Base-by-base conservation (phyloP, 2,329 filamentous ascomycete species). In the Fusarium newnesense region DNA sequence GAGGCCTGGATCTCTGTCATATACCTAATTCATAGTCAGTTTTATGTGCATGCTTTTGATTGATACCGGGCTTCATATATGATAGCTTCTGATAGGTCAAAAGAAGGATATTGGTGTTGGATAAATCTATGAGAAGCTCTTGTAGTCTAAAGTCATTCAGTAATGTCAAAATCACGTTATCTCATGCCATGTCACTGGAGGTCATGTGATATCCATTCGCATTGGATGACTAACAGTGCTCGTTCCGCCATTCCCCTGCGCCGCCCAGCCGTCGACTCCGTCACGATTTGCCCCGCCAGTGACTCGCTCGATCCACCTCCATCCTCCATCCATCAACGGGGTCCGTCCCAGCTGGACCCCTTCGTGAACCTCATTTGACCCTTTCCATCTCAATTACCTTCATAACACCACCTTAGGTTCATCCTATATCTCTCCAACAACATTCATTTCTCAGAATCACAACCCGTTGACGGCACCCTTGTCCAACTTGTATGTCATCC, bases 281-380 rank as follows among this genome's bases (percentile, higher is more conserved):
- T 81, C 78, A 79, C 79, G 72, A 81, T 79, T 79, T 80, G 81
- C 80, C 80, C 81, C 81, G 79, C 80, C 71, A 75, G 77, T 80
- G 79, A 82, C 80, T 81, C 79, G 72, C 69, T 78, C 74, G 69
- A 77, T 78, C 70, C 76, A 75, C 72, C 74, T 76, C 72, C 75
- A 72, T 75, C 72, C 73, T 76, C 72, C 77, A 77, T 76, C 75
- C 73, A 74, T 77, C 73, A 75, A 77, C 77, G 81, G 81, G 81
- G 80, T 82, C 80, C 79, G 73, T 77, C 80, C 78, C 70, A 78
- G 67, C 66, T 77, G 81, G 79, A 79, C 80, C 80, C 80, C 75
- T 78, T 77, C 69, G 62, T 68, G 64, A 72, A 64, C 70, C 67
- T 70, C 36, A 44, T 46, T 39, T 66, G 67, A 70, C 40, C 65